A percentile compares a stretch with the other conserved stretches of the same genome.
phyloP scores from a whole-genome alignment of 495 filamentous ascomycete genomes.

The Talaromyces nanjingensis region DNA sequence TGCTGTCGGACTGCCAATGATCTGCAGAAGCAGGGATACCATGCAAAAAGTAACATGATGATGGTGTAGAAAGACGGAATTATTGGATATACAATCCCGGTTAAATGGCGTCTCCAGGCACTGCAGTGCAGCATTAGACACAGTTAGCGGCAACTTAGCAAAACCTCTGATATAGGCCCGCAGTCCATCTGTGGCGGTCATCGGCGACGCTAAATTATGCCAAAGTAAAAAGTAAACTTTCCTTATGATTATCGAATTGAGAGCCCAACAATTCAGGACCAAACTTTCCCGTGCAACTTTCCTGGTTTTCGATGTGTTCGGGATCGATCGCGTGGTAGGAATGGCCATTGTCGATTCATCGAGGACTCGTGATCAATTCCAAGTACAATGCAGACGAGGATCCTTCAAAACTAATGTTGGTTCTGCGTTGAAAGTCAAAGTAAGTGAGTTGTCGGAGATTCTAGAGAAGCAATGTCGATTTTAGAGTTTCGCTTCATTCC shows the following conservation, averaged over 20 bases:
- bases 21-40: neutral
- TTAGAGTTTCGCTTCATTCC: neutral
- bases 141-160: no score
- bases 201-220: neutral
- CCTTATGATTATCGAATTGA: neutral
- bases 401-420: neutral
- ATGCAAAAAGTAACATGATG: neutral
- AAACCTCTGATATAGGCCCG: no score
- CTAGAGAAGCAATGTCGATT: neutral
- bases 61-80: neutral
- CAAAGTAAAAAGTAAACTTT: neutral
- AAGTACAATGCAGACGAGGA: neutral
- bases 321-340: neutral
- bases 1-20: neutral
- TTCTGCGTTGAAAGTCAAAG: neutral
- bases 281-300: neutral
- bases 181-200: neutral
- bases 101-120: neutral
- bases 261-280: neutral
- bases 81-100: neutral
- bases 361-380: neutral
- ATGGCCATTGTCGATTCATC: neutral
- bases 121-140: no score
- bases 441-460: neutral
- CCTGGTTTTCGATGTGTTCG: neutral